A percentile compares a stretch with the other conserved stretches of the same genome.
phyloP scores from a whole-genome alignment of 345 rosid species.

The Hevea brasiliensis region DNA sequence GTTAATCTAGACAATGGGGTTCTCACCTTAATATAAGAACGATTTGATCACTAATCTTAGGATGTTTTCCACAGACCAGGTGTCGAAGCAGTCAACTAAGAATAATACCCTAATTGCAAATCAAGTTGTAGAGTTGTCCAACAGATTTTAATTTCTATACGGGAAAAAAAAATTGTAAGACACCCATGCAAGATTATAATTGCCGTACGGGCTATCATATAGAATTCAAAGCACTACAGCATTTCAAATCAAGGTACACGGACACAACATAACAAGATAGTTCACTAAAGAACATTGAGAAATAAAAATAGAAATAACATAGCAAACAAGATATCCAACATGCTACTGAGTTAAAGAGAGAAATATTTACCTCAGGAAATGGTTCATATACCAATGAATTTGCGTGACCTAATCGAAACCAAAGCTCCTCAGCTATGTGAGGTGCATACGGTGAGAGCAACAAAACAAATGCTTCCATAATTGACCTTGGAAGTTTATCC shows the following conservation, averaged over 20 bases:
- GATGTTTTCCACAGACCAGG: background rate
- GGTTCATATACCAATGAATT: constrained; percentile 64
- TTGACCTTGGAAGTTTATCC: constrained; percentile 69
- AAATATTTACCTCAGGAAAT: constrained; percentile 59
- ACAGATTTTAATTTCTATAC: background rate
- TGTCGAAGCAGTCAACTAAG: no score
- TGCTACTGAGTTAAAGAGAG: background rate
- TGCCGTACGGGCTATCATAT: background rate
- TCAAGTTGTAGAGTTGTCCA: background rate
- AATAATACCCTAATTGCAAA: background rate
- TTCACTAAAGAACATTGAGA: background rate
- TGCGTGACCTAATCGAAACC: constrained; percentile 73
- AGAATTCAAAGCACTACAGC: background rate
- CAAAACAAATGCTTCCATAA: constrained; percentile 67
- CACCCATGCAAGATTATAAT: background rate
- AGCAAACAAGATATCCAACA: background rate
- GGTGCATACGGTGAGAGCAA: constrained; percentile 91
- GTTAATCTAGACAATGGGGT: background rate
- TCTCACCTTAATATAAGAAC: background rate
- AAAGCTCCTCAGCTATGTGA: constrained; percentile 95
- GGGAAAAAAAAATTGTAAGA: no score
- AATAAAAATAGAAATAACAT: background rate
- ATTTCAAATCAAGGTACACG: background rate
- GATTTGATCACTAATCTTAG: background rate
- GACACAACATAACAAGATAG: background rate